phyloP scores from a whole-genome alignment of 352 stramenopile genomes.

The Peronospora belbahrii region DNA sequence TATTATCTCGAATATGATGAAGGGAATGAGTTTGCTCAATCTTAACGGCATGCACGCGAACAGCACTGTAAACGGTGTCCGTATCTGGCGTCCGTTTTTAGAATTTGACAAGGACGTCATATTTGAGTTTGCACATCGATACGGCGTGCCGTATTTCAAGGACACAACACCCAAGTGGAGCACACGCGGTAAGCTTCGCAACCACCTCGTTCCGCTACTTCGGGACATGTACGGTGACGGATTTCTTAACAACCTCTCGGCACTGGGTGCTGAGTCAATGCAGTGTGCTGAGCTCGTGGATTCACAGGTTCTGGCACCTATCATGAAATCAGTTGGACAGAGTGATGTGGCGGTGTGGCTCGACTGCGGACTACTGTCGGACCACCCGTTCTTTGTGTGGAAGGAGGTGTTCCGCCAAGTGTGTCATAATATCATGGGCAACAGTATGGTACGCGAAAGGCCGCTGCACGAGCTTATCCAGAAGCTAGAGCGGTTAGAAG shows the following conservation, averaged over 20 bases:
- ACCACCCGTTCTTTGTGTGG: slow-evolving; percentile 81
- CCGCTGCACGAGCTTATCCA: slow-evolving; percentile 65
- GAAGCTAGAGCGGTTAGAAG: slow-evolving; percentile 50
- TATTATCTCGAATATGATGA: slow-evolving; percentile 96
- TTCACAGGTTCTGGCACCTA: slow-evolving; percentile 42
- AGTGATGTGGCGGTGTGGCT: slow-evolving; percentile 69
- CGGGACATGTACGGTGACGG: slow-evolving; percentile 93
- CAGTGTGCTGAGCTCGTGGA: slow-evolving; percentile 71
- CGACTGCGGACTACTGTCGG: slow-evolving; percentile 39
- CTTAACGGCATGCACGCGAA: slow-evolving; percentile 91
- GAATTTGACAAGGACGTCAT: slow-evolving; percentile 92
- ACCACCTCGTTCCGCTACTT: slow-evolving; percentile 90
- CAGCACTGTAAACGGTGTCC: slow-evolving; percentile 63
- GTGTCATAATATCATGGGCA: slow-evolving; percentile 74
- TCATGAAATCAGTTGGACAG: slow-evolving; percentile 47
- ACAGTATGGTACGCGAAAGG: slow-evolving; percentile 82
- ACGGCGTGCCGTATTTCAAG: slow-evolving; percentile 96
- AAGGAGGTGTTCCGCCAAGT: slow-evolving; percentile 80
- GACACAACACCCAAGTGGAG: slow-evolving; percentile 96
- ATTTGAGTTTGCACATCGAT: slow-evolving; percentile 92
- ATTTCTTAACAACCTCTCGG: slow-evolving; percentile 77
- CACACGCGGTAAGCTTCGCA: slow-evolving; percentile 93
- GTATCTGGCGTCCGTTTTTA: slow-evolving; percentile 90
- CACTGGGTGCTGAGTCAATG: slow-evolving; percentile 68
- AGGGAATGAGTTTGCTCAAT: slow-evolving; percentile 88